Evolutionary conservation across 2,329 filamentous ascomycete species (phyloP).

Genomic region (Aphanoascus verrucosus): DNA sequence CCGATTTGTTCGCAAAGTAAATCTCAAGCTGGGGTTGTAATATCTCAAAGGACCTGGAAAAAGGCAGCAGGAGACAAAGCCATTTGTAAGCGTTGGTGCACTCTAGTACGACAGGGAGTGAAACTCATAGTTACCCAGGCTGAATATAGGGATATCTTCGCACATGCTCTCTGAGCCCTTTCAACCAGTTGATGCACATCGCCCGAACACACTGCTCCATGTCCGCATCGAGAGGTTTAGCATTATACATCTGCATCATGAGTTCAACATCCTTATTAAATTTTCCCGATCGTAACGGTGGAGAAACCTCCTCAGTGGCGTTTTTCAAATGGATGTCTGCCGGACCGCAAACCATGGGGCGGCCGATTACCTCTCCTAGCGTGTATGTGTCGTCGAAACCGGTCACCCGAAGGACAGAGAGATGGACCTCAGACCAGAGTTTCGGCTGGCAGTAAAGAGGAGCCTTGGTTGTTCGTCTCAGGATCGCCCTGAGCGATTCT

Average conservation of each 20-base stretch:
- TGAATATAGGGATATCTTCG: background rate
- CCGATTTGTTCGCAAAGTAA: background rate
- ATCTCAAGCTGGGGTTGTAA: background rate
- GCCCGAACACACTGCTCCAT: background rate
- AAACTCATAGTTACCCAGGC: background rate
- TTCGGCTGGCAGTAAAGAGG: conserved; percentile 8
- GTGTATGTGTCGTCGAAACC: background rate
- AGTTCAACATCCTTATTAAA: background rate
- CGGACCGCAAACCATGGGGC: background rate
- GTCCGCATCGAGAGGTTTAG: background rate
- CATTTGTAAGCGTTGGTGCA: no score
- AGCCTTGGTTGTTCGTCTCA: background rate
- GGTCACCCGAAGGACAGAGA: conserved; percentile 2
- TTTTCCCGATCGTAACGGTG: background rate
- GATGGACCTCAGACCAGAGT: conserved; percentile 3
- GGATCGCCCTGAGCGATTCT: conserved; percentile 1
- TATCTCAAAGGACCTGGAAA: background rate
- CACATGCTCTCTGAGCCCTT: background rate
- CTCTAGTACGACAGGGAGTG: background rate
- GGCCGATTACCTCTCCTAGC: conserved; percentile 5
- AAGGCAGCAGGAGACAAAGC: no score
- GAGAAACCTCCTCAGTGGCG: background rate
- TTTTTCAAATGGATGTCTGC: background rate
- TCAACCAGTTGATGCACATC: background rate
- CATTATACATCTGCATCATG: background rate